These are phyloP conservation scores for Chloranthus sessilifolius DNA, from an alignment of 164 flowering plant species.

Conservation along the genomic window DNA sequence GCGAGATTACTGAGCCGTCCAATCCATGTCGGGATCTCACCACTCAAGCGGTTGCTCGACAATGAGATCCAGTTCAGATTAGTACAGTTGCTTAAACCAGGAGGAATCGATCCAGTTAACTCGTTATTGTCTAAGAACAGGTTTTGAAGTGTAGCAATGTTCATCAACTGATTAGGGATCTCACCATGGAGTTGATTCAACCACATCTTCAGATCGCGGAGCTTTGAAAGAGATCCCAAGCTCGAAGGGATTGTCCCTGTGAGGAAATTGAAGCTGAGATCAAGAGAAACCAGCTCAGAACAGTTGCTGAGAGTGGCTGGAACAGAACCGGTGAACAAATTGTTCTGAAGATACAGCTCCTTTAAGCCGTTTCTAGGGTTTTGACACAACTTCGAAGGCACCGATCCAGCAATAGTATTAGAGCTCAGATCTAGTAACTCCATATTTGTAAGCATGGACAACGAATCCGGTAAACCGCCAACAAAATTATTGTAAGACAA, in stretches of 20 bases:
- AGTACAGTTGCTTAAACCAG: conserved; percentile 70
- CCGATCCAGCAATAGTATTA: conserved; percentile 57
- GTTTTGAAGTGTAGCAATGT: conserved; percentile 51
- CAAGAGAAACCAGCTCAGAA: conserved; percentile 65
- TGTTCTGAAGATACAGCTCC: conserved; percentile 72
- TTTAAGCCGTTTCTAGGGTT: conserved; percentile 35
- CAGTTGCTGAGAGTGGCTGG: conserved; percentile 71
- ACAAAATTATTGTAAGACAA: conserved; percentile 51
- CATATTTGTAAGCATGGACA: conserved; percentile 40
- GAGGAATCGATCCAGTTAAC: conserved; percentile 64
- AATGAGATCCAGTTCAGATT: conserved; percentile 89
- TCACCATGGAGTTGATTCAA: conserved; percentile 71
- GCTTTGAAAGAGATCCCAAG: conserved; percentile 61
- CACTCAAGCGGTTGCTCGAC: conserved; percentile 70
- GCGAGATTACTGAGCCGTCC: conserved; percentile 61
- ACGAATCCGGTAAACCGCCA: conserved; percentile 49
- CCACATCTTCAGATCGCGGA: conserved; percentile 72
- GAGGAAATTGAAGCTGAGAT: conserved; percentile 84
- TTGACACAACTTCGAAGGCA: conserved; percentile 55
- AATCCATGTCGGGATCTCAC: conserved; percentile 72
- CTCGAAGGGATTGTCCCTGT: conserved; percentile 70
- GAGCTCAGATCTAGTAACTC: conserved; percentile 81
- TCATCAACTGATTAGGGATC: conserved; percentile 64
- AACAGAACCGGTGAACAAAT: conserved; percentile 52
- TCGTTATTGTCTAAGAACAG: conserved; percentile 85